phyloP scores from a whole-genome alignment of 768 basidiomycete species.

The Cytidiella melzeri region DNA sequence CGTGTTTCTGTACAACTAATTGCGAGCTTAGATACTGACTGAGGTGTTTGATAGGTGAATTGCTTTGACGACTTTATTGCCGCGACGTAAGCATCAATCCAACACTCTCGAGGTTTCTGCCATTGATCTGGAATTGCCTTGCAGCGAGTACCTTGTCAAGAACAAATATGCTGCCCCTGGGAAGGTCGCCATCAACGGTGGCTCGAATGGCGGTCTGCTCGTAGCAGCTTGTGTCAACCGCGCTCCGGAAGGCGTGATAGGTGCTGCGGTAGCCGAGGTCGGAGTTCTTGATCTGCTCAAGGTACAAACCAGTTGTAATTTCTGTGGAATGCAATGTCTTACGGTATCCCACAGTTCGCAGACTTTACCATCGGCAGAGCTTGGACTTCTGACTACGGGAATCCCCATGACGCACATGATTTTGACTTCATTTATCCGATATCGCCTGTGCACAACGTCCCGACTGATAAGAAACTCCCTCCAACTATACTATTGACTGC shows the following conservation, averaged over 20 bases:
- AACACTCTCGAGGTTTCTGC: not conserved
- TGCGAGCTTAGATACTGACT: not conserved
- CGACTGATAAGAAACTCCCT: conserved; percentile 52
- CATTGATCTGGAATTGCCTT: not conserved
- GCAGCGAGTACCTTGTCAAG: conserved; percentile 64
- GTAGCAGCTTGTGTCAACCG: conserved; percentile 84
- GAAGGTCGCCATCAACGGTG: conserved; percentile 74
- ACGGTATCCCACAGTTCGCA: conserved; percentile 42
- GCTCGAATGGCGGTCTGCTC: conserved; percentile 77
- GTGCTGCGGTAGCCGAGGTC: conserved; percentile 76
- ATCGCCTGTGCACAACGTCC: conserved; percentile 79
- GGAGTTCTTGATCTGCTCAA: conserved; percentile 78
- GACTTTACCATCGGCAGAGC: conserved; percentile 74
- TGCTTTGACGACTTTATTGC: conserved; percentile 82
- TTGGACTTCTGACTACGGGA: conserved; percentile 77
- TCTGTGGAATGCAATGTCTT: not conserved
- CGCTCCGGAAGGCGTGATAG: conserved; percentile 68
- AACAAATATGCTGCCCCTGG: conserved; percentile 62
- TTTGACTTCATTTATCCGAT: conserved; percentile 82
- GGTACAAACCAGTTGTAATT: conserved; percentile 30
- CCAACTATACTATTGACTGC: conserved; percentile 76
- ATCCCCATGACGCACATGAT: conserved; percentile 66
- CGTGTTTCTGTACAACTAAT: conserved; percentile 9
- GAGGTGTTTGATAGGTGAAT: conserved; percentile 41
- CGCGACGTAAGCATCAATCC: conserved; percentile 50